These are phyloP conservation scores for Colletotrichum abscissum DNA, from an alignment of 2,329 filamentous ascomycete species.

Conservation along the genomic window DNA sequence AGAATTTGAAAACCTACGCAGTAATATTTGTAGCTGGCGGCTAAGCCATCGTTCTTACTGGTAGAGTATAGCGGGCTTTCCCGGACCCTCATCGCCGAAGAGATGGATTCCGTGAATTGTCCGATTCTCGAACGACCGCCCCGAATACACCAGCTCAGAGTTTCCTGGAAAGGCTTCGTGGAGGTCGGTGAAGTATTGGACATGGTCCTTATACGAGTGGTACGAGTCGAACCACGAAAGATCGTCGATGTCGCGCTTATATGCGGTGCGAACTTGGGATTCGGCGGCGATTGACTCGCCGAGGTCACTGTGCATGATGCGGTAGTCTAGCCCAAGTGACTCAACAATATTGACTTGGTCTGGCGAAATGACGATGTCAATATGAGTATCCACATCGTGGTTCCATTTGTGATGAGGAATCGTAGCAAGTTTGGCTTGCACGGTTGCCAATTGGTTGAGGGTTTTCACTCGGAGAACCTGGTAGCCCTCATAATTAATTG, in stretches of 20 bases:
- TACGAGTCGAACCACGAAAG: slow-evolving; percentile 62
- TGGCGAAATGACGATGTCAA: slow-evolving; percentile 43
- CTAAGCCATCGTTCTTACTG: slow-evolving; percentile 42
- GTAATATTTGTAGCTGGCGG: background rate
- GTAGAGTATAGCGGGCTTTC: slow-evolving; percentile 60
- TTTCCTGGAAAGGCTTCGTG: slow-evolving; percentile 54
- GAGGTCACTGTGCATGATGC: slow-evolving; percentile 39
- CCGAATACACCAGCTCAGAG: slow-evolving; percentile 57
- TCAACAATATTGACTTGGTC: slow-evolving; percentile 38
- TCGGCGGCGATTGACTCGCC: slow-evolving; percentile 41
- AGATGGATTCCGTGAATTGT: slow-evolving; percentile 69
- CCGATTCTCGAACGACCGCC: slow-evolving; percentile 56
- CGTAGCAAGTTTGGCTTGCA: slow-evolving; percentile 36
- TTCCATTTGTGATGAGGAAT: slow-evolving; percentile 41
- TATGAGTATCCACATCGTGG: slow-evolving; percentile 36
- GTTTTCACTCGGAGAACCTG: slow-evolving; percentile 53
- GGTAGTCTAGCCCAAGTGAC: slow-evolving; percentile 39
- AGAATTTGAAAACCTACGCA: background rate
- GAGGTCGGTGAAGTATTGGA: slow-evolving; percentile 56
- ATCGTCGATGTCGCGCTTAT: slow-evolving; percentile 43
- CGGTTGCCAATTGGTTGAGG: slow-evolving; percentile 28
- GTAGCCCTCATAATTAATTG: slow-evolving; percentile 55
- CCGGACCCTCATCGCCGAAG: slow-evolving; percentile 54
- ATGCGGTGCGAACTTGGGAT: slow-evolving; percentile 4
- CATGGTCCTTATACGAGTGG: slow-evolving; percentile 62